Base-by-base conservation (phyloP, 179 eudicot genomes). In the Dionaea muscipula region DNA sequence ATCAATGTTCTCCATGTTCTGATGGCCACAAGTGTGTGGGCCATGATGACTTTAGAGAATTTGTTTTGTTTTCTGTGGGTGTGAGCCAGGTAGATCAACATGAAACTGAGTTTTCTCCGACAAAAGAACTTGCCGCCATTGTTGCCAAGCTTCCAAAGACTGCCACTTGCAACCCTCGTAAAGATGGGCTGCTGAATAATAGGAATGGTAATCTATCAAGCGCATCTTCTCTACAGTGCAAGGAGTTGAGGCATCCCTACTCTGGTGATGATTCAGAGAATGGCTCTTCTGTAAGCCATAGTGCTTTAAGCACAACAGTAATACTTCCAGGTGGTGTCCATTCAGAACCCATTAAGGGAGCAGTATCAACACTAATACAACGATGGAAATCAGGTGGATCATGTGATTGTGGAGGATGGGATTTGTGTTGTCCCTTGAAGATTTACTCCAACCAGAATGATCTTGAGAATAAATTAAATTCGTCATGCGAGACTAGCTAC, bases 361-460 rank as follows among this genome's bases (percentile, higher is more conserved):
- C 77, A 66, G 77, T 83, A 57, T 89, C 97, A 52, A 61, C 93
- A 18, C 59, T 89, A 55, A 75, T 84, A 8, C 70, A 78, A 49
- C 71, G 97, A 70, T 89, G 97, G 97, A 77, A 55, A 61, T 83
- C 84, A 9, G 81, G 93, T 53, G 97, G 97, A 33, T 50, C 68
- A 36, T 89, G 97, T 67, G 97, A 89, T 59, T 89, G 97, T 61
- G 95, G 95, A 36, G 97, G 97, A 31, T 89, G 97, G 97, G 97
- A 89, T 81, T 26, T 89, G 50, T 95, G 97, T 67, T 89, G 97
- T 71, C 77, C 69, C 61, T 23, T 83, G 48, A 69, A 64, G 51
- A 66, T 81, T 53, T 78, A 79, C 62, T 55, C 77, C 23, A 72
- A 61, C 68, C 59, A 49, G 49, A 63, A 46, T 11, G 67, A 74